A percentile compares a stretch with the other conserved stretches of the same genome.
Conservation (phyloP, 345 rosid species). For the Stellera chamaejasme region DNA sequence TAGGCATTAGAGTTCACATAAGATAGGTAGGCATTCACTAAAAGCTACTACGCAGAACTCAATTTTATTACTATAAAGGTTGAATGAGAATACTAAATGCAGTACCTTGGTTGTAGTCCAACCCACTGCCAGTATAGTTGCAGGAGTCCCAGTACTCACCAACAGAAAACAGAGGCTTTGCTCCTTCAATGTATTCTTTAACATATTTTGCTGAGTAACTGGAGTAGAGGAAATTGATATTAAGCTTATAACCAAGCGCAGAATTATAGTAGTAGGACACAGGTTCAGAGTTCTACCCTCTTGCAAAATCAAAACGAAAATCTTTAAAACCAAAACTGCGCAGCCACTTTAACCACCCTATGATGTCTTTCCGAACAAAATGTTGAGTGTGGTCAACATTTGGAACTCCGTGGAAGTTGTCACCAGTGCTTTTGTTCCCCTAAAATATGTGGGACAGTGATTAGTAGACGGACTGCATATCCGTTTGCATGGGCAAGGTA, state of each 20-base stretch:
- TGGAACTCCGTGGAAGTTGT: constrained; percentile 87
- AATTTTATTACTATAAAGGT: not conserved
- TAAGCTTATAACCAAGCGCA: not conserved
- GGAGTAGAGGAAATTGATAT: constrained; percentile 10
- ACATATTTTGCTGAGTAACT: constrained; percentile 78
- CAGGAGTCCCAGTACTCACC: constrained; percentile 97
- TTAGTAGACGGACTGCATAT: not conserved
- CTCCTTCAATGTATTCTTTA: constrained; percentile 78
- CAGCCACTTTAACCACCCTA: constrained; percentile 71
- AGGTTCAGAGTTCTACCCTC: constrained; percentile 42
- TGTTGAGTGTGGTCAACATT: constrained; percentile 82
- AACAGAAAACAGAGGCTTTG: constrained; percentile 75
- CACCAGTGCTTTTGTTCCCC: constrained; percentile 90
- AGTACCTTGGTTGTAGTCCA: constrained; percentile 85
- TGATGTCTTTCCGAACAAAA: constrained; percentile 84
- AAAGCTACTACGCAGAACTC: not conserved
- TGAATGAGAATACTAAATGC: not conserved
- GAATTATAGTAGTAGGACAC: not conserved
- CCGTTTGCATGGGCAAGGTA: constrained; percentile 1
- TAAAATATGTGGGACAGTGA: constrained; percentile 17
- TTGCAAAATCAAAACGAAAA: constrained; percentile 90
- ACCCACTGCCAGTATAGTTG: constrained; percentile 44
- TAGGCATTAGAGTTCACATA: not conserved
- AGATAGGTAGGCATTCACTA: not conserved
- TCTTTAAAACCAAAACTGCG: constrained; percentile 69